Conservation (phyloP, 2,329 filamentous ascomycete species). For the Dactylellina haptotyla region DNA sequence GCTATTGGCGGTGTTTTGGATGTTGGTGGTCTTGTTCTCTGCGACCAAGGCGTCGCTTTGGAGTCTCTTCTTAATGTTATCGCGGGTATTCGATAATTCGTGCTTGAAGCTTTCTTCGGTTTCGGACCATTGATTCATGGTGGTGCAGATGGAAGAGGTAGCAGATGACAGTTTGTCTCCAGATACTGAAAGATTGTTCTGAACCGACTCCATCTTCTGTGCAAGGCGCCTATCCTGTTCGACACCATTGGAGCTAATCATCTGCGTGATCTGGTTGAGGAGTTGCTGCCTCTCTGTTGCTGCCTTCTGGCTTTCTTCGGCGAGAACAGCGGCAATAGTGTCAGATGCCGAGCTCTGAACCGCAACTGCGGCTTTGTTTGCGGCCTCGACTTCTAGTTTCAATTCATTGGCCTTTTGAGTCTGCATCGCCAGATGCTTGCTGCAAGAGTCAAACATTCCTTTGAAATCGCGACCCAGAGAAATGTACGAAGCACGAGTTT, state of each 20-base stretch:
- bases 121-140: slow-evolving; percentile 78
- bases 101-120: slow-evolving; percentile 76
- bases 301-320: slow-evolving; percentile 78
- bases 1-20: slow-evolving; percentile 82
- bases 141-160: slow-evolving; percentile 73
- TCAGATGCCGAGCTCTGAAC: slow-evolving; percentile 74
- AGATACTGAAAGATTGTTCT: slow-evolving; percentile 72
- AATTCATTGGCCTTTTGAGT: slow-evolving; percentile 79
- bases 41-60: slow-evolving; percentile 63
- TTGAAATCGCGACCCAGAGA: slow-evolving; percentile 87
- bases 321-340: slow-evolving; percentile 67
- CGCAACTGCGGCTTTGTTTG: slow-evolving; percentile 74
- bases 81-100: slow-evolving; percentile 76
- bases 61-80: slow-evolving; percentile 81
- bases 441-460: slow-evolving; percentile 80
- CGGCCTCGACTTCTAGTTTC: slow-evolving; percentile 75
- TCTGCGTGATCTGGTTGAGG: slow-evolving; percentile 77
- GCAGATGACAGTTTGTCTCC: slow-evolving; percentile 73
- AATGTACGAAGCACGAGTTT: slow-evolving; percentile 84
- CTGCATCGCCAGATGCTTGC: slow-evolving; percentile 78
- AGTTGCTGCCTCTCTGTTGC: slow-evolving; percentile 78
- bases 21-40: slow-evolving; percentile 81
- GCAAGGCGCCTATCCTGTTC: slow-evolving; percentile 77
- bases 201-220: slow-evolving; percentile 71
- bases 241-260: slow-evolving; percentile 79